Percentiles rank a stretch among this genome's conserved stretches.
phyloP scores from a whole-genome alignment of 345 rosid species.

The Rhodamnia rubescens region DNA sequence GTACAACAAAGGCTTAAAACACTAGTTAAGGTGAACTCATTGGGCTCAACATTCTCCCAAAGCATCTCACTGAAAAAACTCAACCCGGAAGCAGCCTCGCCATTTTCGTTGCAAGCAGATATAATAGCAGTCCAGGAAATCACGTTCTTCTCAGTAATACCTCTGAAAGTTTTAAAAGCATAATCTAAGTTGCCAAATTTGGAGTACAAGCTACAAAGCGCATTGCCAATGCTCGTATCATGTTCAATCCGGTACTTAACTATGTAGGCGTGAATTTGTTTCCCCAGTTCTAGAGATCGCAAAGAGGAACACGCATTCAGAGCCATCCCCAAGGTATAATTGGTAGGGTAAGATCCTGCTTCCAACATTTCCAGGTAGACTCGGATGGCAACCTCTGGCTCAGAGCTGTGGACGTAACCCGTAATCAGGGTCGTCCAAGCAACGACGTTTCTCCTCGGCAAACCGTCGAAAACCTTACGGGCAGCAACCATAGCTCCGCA shows the following conservation, averaged over 20 bases:
- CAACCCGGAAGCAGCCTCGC: constrained; percentile 24
- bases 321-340: constrained; percentile 30
- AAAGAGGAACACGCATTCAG: constrained; percentile 35
- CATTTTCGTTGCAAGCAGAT: constrained; percentile 32
- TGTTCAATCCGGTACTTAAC: constrained; percentile 31
- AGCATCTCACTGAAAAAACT: constrained; percentile 36
- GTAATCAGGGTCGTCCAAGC: constrained; percentile 42
- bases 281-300: constrained; percentile 22
- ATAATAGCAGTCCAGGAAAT: constrained; percentile 50
- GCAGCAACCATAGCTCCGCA: constrained; percentile 32
- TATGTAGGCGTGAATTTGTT: constrained; percentile 41
- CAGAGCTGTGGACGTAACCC: constrained; percentile 35
- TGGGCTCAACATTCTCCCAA: constrained; percentile 25
- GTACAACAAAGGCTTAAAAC: constrained; percentile 38
- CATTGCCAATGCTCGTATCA: constrained; percentile 40
- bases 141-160: constrained; percentile 29
- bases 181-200: constrained; percentile 25
- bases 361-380: constrained; percentile 34
- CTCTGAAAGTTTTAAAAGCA: constrained; percentile 26
- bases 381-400: constrained; percentile 23
- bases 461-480: constrained; percentile 15
- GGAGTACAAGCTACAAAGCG: constrained; percentile 52
- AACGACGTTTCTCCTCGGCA: constrained; percentile 20
- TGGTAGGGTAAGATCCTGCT: constrained; percentile 32
- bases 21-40: constrained; percentile 40